Conservation (phyloP, 805 yeast species). For the Wickerhamiella allomyrinae region DNA sequence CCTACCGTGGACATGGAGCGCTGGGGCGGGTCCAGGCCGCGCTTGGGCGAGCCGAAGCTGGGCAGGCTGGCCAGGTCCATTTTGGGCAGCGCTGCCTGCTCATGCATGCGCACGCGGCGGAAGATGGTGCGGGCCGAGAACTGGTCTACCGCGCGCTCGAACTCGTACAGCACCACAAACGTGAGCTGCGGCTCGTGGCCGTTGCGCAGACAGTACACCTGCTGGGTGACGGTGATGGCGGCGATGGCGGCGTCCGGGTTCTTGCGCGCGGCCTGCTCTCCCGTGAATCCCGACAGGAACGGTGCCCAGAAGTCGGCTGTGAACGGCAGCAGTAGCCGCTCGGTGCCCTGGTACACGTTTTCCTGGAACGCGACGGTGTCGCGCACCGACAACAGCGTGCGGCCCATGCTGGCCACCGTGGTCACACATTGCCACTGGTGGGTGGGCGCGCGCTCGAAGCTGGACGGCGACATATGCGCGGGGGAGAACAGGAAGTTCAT, state of each 20-base stretch:
- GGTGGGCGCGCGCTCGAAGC: slow-evolving; percentile 7
- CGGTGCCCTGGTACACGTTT: slow-evolving; percentile 16
- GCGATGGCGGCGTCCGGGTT: slow-evolving; percentile 21
- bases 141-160: slow-evolving; percentile 23
- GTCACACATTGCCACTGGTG: slow-evolving; percentile 23
- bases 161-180: slow-evolving; percentile 25
- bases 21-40: slow-evolving; percentile 2
- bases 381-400: slow-evolving; percentile 17
- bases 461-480: background rate
- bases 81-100: background rate
- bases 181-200: slow-evolving; percentile 15
- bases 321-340: slow-evolving; percentile 24
- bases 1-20: slow-evolving; percentile 3
- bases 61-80: background rate
- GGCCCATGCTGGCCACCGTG: slow-evolving; percentile 22
- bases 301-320: slow-evolving; percentile 28
- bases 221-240: slow-evolving; percentile 25
- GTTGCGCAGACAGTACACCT: slow-evolving; percentile 15
- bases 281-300: slow-evolving; percentile 22
- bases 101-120: slow-evolving; percentile 18
- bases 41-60: background rate
- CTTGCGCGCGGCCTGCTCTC: slow-evolving; percentile 9
- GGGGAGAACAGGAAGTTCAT: slow-evolving; percentile 2
- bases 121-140: slow-evolving; percentile 26
- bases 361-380: slow-evolving; percentile 17